These are phyloP conservation scores for Tolypocladium tundrense DNA, from an alignment of 2,329 filamentous ascomycete genomes.

Conservation along the genomic window DNA sequence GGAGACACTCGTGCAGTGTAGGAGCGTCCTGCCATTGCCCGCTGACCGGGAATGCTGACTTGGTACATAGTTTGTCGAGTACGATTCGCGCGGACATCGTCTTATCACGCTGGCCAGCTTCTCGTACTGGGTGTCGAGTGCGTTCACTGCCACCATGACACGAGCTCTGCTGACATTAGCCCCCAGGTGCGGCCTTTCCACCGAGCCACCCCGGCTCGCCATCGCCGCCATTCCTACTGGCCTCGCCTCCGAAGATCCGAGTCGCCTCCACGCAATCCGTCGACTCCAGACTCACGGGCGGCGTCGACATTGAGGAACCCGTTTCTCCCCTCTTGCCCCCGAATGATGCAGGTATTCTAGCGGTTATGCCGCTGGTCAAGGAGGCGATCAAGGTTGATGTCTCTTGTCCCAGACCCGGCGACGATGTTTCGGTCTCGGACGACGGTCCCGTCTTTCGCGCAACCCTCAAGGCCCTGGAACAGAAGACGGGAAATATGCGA, in stretches of 20 bases:
- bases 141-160: constrained; percentile 13
- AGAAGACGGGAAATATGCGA: constrained; percentile 93
- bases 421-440: constrained; percentile 76
- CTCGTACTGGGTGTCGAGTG: constrained; percentile 89
- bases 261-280: constrained; percentile 82
- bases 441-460: constrained; percentile 94
- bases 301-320: constrained; percentile 54
- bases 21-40: constrained; percentile 14
- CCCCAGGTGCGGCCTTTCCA: constrained; percentile 31
- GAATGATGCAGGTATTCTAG: constrained; percentile 23
- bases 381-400: constrained; percentile 74
- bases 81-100: constrained; percentile 84
- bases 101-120: constrained; percentile 84
- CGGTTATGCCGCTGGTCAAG: constrained; percentile 15
- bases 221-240: constrained; percentile 63
- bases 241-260: constrained; percentile 64
- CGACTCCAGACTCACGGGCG: constrained; percentile 68
- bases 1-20: constrained; percentile 91
- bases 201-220: constrained; percentile 53
- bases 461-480: constrained; percentile 91
- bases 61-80: constrained; percentile 71
- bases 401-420: constrained; percentile 72
- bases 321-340: constrained; percentile 36
- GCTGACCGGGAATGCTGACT: constrained; percentile 12
- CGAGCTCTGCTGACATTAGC: not conserved